phyloP scores from a whole-genome alignment of 805 yeast genomes.

The Cyberlindnera sargentensis region DNA sequence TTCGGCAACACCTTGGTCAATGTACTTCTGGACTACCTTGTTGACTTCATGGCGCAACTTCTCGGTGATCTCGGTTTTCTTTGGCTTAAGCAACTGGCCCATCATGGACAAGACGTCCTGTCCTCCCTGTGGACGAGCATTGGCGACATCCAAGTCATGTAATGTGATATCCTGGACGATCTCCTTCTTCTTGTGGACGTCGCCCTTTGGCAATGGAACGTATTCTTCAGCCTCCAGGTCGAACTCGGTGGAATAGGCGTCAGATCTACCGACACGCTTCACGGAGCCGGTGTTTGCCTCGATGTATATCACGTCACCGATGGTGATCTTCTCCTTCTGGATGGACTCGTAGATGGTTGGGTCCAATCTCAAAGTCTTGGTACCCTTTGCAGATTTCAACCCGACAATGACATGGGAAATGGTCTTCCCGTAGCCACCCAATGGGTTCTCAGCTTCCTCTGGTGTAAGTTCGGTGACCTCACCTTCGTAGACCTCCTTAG shows the following conservation, averaged over 20 bases:
- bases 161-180: slow-evolving; percentile 95
- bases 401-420: slow-evolving; percentile 93
- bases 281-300: slow-evolving; percentile 98
- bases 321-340: slow-evolving; percentile 88
- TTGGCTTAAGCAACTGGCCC: slow-evolving; percentile 95
- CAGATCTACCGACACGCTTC: slow-evolving; percentile 96
- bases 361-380: slow-evolving; percentile 82
- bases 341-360: slow-evolving; percentile 90
- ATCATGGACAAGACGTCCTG: slow-evolving; percentile 93
- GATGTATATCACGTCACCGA: slow-evolving; percentile 95
- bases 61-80: slow-evolving; percentile 95
- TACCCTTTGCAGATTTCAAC: slow-evolving; percentile 85
- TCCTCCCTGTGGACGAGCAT: slow-evolving; percentile 94
- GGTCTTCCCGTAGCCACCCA: slow-evolving; percentile 97
- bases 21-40: slow-evolving; percentile 91
- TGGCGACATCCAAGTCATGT: slow-evolving; percentile 94
- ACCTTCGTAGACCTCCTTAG: slow-evolving; percentile 96
- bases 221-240: slow-evolving; percentile 98
- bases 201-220: slow-evolving; percentile 98
- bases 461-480: slow-evolving; percentile 95
- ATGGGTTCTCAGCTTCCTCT: slow-evolving; percentile 92
- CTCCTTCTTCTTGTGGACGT: slow-evolving; percentile 96
- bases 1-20: slow-evolving; percentile 97
- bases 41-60: slow-evolving; percentile 90
- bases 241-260: slow-evolving; percentile 96